Conservation (phyloP, 495 filamentous ascomycete species). For the Neurospora sublineolata region DNA sequence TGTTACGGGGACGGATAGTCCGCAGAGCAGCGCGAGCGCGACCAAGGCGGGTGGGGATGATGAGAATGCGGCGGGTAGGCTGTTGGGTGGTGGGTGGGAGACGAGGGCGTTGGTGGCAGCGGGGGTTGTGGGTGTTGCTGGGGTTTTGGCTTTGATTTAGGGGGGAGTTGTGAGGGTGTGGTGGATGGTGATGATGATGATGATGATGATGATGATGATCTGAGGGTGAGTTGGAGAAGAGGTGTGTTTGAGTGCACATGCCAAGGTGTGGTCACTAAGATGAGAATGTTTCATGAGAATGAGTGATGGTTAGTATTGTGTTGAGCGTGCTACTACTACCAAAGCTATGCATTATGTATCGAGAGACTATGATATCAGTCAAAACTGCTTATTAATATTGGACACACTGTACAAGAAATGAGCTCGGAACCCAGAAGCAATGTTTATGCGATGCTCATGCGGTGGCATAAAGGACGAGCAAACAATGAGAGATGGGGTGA, state of each 20-base stretch:
- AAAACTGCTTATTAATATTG: neutral
- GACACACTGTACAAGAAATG: neutral
- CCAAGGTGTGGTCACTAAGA: neutral
- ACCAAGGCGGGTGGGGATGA: neutral
- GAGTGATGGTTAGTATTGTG: neutral
- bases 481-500: neutral
- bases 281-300: neutral
- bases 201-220: neutral
- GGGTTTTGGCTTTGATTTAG: neutral
- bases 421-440: neutral
- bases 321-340: neutral
- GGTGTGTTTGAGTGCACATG: neutral
- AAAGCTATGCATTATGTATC: neutral
- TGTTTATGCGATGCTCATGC: neutral
- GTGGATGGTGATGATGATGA: neutral
- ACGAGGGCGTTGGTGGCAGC: neutral
- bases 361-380: neutral
- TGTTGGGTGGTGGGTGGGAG: neutral
- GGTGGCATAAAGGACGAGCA: neutral
- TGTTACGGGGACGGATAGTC: slow-evolving; percentile 5
- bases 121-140: neutral
- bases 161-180: neutral
- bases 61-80: neutral
- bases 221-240: too few relatives aligned
- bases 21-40: neutral